Evolutionary conservation across 225 moss, liverwort and hornwort genomes (phyloP).

Genomic region (Pleurozium schreberi): DNA sequence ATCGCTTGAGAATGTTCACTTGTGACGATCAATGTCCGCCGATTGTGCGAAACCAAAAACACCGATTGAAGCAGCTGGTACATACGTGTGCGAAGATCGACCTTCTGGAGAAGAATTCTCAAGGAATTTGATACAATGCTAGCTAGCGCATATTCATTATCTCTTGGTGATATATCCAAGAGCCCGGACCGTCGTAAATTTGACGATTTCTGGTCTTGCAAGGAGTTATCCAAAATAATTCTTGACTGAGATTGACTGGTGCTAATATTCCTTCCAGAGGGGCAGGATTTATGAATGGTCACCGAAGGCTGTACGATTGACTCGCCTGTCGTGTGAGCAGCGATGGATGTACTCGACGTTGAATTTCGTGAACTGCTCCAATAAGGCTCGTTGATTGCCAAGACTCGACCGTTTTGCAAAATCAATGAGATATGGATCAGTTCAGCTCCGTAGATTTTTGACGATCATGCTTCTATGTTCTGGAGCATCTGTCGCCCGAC

Average conservation of each 20-base stretch:
- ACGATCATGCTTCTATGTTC: neutral
- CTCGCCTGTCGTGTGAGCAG: neutral
- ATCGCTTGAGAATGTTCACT: neutral
- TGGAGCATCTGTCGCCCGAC: neutral
- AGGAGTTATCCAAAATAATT: neutral
- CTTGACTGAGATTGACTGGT: neutral
- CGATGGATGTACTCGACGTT: neutral
- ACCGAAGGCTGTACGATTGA: neutral
- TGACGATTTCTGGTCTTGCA: neutral
- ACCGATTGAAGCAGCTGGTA: neutral
- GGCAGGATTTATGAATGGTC: neutral
- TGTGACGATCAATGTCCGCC: neutral
- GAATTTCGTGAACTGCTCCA: neutral
- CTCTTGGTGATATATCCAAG: neutral
- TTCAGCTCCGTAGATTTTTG: neutral
- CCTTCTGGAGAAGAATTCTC: neutral
- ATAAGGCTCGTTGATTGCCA: neutral
- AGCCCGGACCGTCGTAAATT: neutral
- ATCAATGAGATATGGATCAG: neutral
- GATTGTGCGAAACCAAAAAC: neutral
- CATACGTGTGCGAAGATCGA: neutral
- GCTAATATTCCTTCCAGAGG: neutral
- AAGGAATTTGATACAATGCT: neutral
- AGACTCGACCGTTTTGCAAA: neutral
- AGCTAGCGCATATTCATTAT: neutral